Evolutionary conservation across 2,329 filamentous ascomycete genomes (phyloP), one percentile per base, ranked within the genome.

Genomic region (Lasiodiplodia citricola): DNA sequence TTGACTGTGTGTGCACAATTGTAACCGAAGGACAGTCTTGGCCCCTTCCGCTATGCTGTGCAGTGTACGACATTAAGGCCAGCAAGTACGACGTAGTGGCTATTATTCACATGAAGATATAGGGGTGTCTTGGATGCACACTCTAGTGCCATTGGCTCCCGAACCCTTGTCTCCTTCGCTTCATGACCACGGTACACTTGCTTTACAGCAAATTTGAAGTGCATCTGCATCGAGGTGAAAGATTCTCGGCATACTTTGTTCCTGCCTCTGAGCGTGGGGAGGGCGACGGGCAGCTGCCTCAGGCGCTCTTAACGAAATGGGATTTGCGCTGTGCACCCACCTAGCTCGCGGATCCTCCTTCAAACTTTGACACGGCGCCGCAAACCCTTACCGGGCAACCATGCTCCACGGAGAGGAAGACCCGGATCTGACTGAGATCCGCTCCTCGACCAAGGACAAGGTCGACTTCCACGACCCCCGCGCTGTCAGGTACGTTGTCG

Each of bases 391-490:
- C 58, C 28, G 58, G 58, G 58, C 60, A 64, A 64, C 60, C 60
- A 64, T 64, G 60, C 60, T 64, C 44, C 60, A 51, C 60, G 47
- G 47, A 37, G 60, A 54, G 18, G 60, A 64, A 64, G 60, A 64
- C 60, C 60, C 60, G 47, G 60, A 64, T 64, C 60, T 64, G 11
- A 38, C 60, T 52, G 60, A 64, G 60, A 64, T 64, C 60, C 60
- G 60, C 60, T 52, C 41, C 57, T 71, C 71, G 38, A 75, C 73
- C 62, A 87, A 87, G 70, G 84, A 84, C 10, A 88, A 90, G 71
- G 83, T 97, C 31, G 89, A 97, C 80, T 98, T 98, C 74, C 90
- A 88, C 64, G 87, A 97, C 74, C 91, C 94, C 4, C 82, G 85
- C 62, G 88, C 92, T 25, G 88, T 97, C 10, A 87, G 91, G 87